Conservation (phyloP, 2,329 filamentous ascomycete genomes). For the Fusarium circinatum region DNA sequence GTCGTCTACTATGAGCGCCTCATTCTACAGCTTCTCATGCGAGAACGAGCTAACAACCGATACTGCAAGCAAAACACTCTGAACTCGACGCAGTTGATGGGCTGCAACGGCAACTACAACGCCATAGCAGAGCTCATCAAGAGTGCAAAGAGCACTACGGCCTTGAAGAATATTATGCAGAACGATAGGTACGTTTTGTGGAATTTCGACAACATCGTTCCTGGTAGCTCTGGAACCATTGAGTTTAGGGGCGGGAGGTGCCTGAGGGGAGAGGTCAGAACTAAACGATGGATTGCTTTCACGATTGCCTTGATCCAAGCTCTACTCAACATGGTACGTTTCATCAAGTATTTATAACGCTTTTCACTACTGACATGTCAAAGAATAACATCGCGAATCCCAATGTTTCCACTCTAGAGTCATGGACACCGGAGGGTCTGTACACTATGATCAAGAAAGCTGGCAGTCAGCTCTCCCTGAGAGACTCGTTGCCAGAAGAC, state of each 20-base stretch:
- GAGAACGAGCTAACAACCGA: not conserved
- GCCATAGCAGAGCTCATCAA: not conserved
- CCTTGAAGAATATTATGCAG: not conserved
- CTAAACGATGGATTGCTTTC: not conserved
- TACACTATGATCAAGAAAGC: not conserved
- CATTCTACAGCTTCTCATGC: not conserved
- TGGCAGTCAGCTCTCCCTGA: not conserved
- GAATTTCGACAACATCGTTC: not conserved
- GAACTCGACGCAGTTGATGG: not conserved
- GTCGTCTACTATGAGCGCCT: not conserved
- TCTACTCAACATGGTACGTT: not conserved
- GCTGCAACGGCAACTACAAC: not conserved
- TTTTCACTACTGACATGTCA: rapidly evolving
- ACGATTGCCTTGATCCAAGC: not conserved
- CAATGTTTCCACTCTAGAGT: not conserved
- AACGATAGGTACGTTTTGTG: not conserved
- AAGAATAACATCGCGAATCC: not conserved
- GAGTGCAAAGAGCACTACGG: not conserved
- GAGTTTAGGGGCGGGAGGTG: not conserved
- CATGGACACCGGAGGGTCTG: not conserved
- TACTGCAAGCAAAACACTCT: not conserved
- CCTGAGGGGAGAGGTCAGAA: not conserved
- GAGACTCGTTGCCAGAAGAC: not conserved
- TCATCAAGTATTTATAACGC: rapidly evolving
- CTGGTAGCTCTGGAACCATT: not conserved